A percentile compares a stretch with the other conserved stretches of the same genome.
Evolutionary conservation across 1,284 basidiomycete genomes (phyloP).

Genomic region (Pyrrhoderma noxium): DNA sequence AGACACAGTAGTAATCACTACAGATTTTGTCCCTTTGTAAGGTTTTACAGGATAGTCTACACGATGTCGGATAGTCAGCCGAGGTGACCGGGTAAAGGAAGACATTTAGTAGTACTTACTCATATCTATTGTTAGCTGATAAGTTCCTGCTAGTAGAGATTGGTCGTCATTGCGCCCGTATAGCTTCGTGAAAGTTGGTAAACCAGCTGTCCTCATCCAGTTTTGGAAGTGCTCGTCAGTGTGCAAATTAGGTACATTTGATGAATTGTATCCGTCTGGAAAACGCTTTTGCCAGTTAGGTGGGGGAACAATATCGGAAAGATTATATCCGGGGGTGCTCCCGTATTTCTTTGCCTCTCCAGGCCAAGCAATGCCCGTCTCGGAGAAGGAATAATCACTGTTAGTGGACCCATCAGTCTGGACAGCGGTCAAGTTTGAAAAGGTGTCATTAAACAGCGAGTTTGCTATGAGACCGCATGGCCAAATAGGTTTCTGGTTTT

Average conservation of each 20-base stretch:
- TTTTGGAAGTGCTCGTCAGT: slow-evolving; percentile 95
- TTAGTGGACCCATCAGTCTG: slow-evolving; percentile 34
- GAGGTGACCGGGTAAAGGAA: too few relatives aligned
- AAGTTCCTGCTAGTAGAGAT: slow-evolving; percentile 67
- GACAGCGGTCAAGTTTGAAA: slow-evolving; percentile 24
- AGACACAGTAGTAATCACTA: slow-evolving; percentile 94
- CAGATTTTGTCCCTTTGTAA: slow-evolving; percentile 92
- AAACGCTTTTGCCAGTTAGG: slow-evolving; percentile 82
- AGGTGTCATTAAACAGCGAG: slow-evolving; percentile 90
- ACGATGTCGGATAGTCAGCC: neutral
- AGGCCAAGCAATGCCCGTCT: slow-evolving; percentile 86
- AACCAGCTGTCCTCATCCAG: slow-evolving; percentile 98
- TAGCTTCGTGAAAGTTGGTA: slow-evolving; percentile 95
- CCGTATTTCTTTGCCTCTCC: slow-evolving; percentile 91
- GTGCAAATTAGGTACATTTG: slow-evolving; percentile 65
- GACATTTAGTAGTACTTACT: too few relatives aligned
- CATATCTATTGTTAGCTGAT: slow-evolving; percentile 72
- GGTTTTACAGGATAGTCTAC: slow-evolving; percentile 89
- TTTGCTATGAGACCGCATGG: slow-evolving; percentile 98
- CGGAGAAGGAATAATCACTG: slow-evolving; percentile 70
- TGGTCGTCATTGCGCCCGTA: slow-evolving; percentile 87
- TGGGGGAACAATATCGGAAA: slow-evolving; percentile 73
- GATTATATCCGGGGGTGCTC: slow-evolving; percentile 47
- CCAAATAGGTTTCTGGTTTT: slow-evolving; percentile 58
- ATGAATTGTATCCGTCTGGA: slow-evolving; percentile 68